These are phyloP conservation scores for Waltergamsia citrina DNA, from an alignment of 2,329 filamentous ascomycete species.

Conservation along the genomic window DNA sequence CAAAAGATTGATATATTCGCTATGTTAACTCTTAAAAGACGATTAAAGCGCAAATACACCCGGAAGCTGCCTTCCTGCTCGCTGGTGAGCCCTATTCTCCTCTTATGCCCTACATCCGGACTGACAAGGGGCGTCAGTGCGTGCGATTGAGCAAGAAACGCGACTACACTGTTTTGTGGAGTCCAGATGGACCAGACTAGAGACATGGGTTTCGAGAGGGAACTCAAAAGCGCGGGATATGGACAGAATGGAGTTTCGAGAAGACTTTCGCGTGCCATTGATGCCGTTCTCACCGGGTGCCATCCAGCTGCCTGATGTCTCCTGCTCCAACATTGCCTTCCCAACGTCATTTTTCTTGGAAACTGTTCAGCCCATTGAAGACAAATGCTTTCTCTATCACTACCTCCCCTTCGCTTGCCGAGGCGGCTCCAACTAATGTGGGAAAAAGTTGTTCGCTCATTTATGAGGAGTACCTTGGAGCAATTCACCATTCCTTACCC, in stretches of 20 bases:
- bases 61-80: slow-evolving; percentile 9
- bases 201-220: too few relatives aligned
- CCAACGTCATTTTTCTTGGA: slow-evolving; percentile 9
- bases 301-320: neutral
- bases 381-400: slow-evolving; percentile 1
- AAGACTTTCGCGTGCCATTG: neutral
- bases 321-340: neutral
- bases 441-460: slow-evolving; percentile 1
- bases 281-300: neutral
- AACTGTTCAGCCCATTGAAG: slow-evolving; percentile 5
- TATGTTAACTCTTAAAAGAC: slow-evolving; percentile 5
- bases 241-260: neutral
- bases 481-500: slow-evolving; percentile 8
- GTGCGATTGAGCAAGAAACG: slow-evolving; percentile 3
- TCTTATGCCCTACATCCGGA: neutral
- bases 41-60: slow-evolving; percentile 10
- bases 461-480: slow-evolving; percentile 6
- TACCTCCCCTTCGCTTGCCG: neutral
- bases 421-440: slow-evolving; percentile 1
- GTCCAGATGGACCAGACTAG: neutral
- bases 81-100: slow-evolving; percentile 4
- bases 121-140: slow-evolving; percentile 4
- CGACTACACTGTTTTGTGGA: slow-evolving; percentile 1
- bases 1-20: neutral
- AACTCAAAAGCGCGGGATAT: too few relatives aligned